phyloP scores from a whole-genome alignment of 2,329 filamentous ascomycete species.

The Epichloe sylvatica region DNA sequence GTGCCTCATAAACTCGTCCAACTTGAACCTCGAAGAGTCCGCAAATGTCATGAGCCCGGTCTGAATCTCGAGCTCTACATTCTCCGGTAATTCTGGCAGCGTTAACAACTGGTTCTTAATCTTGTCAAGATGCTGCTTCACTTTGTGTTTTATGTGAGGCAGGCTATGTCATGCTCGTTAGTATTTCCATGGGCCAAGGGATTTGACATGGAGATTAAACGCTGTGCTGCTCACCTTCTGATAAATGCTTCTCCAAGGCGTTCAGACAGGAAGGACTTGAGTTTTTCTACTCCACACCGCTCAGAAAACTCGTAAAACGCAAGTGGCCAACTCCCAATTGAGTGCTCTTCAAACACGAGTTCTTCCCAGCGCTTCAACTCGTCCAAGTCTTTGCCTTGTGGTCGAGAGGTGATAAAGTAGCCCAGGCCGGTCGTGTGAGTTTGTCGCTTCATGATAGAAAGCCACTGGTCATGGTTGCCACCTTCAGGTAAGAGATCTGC shows the following conservation, averaged over 20 bases:
- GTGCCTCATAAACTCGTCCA: conserved; percentile 29
- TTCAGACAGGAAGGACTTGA: conserved; percentile 38
- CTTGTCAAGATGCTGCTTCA: conserved; percentile 31
- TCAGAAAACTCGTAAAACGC: conserved; percentile 33
- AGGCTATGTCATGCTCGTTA: conserved; percentile 22
- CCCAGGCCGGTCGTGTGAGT: conserved; percentile 55
- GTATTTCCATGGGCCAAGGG: neutral
- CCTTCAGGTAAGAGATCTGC: conserved; percentile 54
- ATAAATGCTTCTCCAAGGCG: conserved; percentile 40
- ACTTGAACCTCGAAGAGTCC: conserved; percentile 35
- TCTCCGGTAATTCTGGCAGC: conserved; percentile 54
- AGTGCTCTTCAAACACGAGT: conserved; percentile 31
- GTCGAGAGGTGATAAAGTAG: conserved; percentile 65
- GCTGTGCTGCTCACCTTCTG: conserved; percentile 25
- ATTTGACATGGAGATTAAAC: neutral
- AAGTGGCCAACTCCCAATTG: conserved; percentile 30
- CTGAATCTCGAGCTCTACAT: conserved; percentile 52
- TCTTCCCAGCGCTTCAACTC: conserved; percentile 39
- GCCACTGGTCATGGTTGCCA: conserved; percentile 40
- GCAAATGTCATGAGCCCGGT: conserved; percentile 46
- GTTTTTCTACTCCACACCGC: conserved; percentile 38
- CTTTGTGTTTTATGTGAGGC: conserved; percentile 39
- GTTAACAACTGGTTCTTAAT: conserved; percentile 41
- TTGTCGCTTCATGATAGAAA: conserved; percentile 46
- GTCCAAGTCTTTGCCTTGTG: conserved; percentile 40